Evolutionary conservation across 805 yeast species (phyloP), one percentile per base, ranked within the genome.

Genomic region (Scheffersomyces amazonensis): DNA sequence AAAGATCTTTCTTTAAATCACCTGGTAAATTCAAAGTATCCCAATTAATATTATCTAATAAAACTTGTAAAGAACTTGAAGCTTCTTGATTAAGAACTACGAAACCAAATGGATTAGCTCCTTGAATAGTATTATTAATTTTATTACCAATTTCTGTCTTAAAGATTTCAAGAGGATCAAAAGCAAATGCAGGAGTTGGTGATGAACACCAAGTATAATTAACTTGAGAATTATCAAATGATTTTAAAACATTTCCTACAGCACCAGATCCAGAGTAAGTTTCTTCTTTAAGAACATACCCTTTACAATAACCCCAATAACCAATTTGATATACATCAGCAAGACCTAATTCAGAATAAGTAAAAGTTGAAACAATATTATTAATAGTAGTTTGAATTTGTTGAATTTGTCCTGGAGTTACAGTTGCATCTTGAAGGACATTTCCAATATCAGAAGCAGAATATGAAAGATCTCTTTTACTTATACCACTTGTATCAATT

Each of bases 101-200:
- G 38, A 60, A 36, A 59, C 46, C 35, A 56, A 53, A 45, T 47
- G 54, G 47, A 12, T 50, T 47, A 58, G 47, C 35, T 53, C 58
- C 52, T 47, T 53, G 47, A 12, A 58, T 42, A 5, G 46, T 43
- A 22, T 48, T 47, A 24, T 48, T 44, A 15, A 65, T 48, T 28
- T 60, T 50, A 25, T 48, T 48, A 35, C 52, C 54, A 40, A 68
- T 44, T 44, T 68, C 74, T 17, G 47, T 39, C 37, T 57, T 62
- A 35, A 69, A 41, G 4, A 69, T 43, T 2, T 44, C 48, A 30
- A 71, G 58, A 1, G 85, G 81, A 52, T 82, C 76, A 49, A 85
- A 75, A 42, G 66, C 58, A 56, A 69, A 86, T 46, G 78, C 78
- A 2, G 77, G 66, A 40, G 66, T 58, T 16, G 90, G 78, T 8